Evolutionary conservation across 306 rosid species (phyloP).

Genomic region (Cucumis hystrix): DNA sequence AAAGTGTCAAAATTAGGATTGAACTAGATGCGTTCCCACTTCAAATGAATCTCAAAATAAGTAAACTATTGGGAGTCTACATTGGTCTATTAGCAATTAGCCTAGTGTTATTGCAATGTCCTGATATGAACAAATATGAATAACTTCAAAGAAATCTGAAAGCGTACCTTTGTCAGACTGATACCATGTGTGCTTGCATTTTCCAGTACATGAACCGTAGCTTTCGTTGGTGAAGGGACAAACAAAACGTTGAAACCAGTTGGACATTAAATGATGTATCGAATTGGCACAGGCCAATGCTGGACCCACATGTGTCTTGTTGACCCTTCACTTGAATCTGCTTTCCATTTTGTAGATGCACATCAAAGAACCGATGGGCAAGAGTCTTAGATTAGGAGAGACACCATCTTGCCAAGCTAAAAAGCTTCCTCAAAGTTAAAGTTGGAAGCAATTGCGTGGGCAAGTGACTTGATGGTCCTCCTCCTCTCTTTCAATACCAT

Average conservation of each 20-base stretch:
- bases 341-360: not conserved
- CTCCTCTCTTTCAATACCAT: not conserved
- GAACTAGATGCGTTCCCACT: not conserved
- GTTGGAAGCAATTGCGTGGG: not conserved
- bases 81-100: not conserved
- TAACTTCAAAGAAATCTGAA: not conserved
- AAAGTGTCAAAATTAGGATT: not conserved
- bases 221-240: not conserved
- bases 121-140: not conserved
- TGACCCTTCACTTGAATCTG: not conserved
- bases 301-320: not conserved
- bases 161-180: slow-evolving; percentile 3
- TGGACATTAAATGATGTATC: not conserved
- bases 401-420: not conserved
- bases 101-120: not conserved
- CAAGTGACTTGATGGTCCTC: not conserved
- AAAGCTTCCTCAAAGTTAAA: not conserved
- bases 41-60: not conserved
- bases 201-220: slow-evolving; percentile 1
- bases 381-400: not conserved
- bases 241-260: not conserved
- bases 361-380: not conserved
- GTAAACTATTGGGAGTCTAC: not conserved
- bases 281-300: not conserved
- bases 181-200: slow-evolving; percentile 8